These are phyloP conservation scores for Alternaria sp. DNA, from an alignment of 2,329 filamentous ascomycete genomes.

Conservation along the genomic window DNA sequence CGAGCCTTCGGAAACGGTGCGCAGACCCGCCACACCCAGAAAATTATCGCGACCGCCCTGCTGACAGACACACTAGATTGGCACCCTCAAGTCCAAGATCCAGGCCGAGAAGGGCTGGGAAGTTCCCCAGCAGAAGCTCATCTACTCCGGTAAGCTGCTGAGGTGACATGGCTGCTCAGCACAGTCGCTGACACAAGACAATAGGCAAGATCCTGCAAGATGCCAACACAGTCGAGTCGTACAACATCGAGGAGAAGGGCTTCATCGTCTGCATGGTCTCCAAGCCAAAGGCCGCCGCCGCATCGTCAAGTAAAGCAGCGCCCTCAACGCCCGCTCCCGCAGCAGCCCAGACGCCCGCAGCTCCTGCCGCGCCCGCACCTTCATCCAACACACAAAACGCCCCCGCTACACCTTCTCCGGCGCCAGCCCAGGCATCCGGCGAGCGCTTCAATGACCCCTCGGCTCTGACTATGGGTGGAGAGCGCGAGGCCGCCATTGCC, in stretches of 20 bases:
- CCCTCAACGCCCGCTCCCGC: constrained; percentile 64
- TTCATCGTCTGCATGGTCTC: constrained; percentile 99
- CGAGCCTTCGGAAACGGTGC: constrained; percentile 89
- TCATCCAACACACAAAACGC: constrained; percentile 58
- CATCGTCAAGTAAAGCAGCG: constrained; percentile 56
- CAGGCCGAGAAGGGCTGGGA: constrained; percentile 94
- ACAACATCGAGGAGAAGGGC: constrained; percentile 99
- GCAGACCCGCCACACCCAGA: constrained; percentile 25
- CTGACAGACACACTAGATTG: constrained; percentile 66
- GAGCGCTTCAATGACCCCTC: constrained; percentile 72
- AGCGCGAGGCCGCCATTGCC: constrained; percentile 80
- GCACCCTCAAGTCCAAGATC: constrained; percentile 91
- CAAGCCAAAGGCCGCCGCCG: constrained; percentile 78
- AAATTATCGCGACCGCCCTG: constrained; percentile 14
- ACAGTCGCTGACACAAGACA: constrained; percentile 32
- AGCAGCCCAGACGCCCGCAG: constrained; percentile 57
- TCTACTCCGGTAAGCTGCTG: constrained; percentile 82
- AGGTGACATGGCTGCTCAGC: constrained; percentile 15
- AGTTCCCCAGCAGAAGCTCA: constrained; percentile 87
- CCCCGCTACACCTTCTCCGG: constrained; percentile 59
- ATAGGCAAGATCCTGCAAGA: constrained; percentile 97
- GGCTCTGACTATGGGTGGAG: constrained; percentile 83
- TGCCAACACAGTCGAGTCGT: constrained; percentile 93
- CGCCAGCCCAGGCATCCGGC: constrained; percentile 51
- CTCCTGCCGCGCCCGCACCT: constrained; percentile 61